Conservation (phyloP, 495 filamentous ascomycete species). For the Evernia prunastri region DNA sequence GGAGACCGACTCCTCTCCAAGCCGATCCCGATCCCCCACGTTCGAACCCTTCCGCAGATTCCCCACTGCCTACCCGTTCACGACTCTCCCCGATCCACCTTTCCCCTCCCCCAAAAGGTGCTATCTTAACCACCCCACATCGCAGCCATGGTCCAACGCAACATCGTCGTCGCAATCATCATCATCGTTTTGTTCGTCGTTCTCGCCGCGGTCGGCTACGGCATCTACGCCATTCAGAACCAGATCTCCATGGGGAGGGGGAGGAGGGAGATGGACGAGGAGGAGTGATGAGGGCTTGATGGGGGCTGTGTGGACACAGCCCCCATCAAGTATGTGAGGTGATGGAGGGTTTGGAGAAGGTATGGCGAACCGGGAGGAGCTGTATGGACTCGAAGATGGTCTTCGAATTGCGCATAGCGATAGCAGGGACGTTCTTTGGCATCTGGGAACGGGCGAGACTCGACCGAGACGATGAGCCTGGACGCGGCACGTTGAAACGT, state of each 20-base stretch:
- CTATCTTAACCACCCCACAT: background rate
- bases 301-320: background rate
- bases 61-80: background rate
- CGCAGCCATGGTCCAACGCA: constrained; percentile 52
- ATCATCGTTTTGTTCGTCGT: constrained; percentile 73
- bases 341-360: background rate
- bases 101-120: constrained; percentile 13
- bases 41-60: background rate
- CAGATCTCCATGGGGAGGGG: constrained; percentile 38
- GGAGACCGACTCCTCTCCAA: background rate
- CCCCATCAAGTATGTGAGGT: background rate
- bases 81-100: background rate
- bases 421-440: background rate
- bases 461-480: background rate
- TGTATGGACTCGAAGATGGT: background rate
- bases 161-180: constrained; percentile 76
- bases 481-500: background rate
- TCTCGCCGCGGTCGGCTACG: constrained; percentile 61
- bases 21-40: background rate
- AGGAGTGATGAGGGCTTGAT: constrained; percentile 27
- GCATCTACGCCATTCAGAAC: constrained; percentile 54
- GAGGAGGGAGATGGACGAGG: constrained; percentile 37
- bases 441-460: background rate
- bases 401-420: background rate
- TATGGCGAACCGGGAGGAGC: background rate